phyloP scores from a whole-genome alignment of 2,329 filamentous ascomycete genomes.

The Teratosphaeria pseudoeucalypti region DNA sequence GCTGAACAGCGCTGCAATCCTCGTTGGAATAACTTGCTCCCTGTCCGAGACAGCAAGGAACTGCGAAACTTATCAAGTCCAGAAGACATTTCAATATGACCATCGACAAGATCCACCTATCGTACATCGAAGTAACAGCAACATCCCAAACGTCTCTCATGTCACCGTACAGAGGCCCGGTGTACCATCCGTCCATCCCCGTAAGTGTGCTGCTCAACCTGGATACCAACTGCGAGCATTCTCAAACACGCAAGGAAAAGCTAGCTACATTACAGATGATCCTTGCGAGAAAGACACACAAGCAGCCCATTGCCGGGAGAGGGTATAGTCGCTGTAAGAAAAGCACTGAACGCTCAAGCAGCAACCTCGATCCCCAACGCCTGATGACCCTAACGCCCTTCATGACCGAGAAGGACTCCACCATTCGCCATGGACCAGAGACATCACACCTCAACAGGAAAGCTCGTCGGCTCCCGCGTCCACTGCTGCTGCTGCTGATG shows the following conservation, averaged over 20 bases:
- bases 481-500: slow-evolving; percentile 3
- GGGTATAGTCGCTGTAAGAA: not conserved
- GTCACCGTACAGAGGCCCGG: not conserved
- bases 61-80: too few species aligned
- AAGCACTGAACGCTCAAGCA: not conserved
- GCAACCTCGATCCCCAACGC: not conserved
- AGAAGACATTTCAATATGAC: not conserved
- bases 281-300: not conserved
- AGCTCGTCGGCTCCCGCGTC: slow-evolving; percentile 11
- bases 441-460: slow-evolving; percentile 1
- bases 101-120: not conserved
- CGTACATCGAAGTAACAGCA: not conserved
- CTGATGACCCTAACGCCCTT: not conserved
- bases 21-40: not conserved
- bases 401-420: not conserved
- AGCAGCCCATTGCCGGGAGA: not conserved
- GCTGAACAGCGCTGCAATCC: too few species aligned
- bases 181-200: not conserved
- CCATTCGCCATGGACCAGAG: not conserved
- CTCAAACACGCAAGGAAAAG: not conserved
- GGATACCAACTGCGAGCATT: not conserved
- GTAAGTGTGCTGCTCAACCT: not conserved
- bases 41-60: not conserved
- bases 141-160: not conserved
- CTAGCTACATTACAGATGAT: not conserved